Base-by-base conservation (phyloP, 2,329 filamentous ascomycete genomes). In the Alternaria arbusti region DNA sequence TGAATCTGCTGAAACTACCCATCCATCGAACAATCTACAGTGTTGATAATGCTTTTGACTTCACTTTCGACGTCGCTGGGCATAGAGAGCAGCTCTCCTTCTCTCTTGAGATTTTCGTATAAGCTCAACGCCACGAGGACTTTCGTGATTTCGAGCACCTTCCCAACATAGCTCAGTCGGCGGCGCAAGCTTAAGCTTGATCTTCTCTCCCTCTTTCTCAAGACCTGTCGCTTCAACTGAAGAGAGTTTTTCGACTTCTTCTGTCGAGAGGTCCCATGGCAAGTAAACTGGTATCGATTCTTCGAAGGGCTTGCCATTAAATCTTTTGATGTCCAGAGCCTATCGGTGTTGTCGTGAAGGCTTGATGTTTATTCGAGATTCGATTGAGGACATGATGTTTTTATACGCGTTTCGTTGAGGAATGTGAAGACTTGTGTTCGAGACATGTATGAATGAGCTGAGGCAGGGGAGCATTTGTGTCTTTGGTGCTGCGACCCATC, bases 161-260 rank as follows among this genome's bases (percentile, higher is more conserved):
- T 85, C 84, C 67, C 81, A 86, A 86, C 86, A 89, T 51, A 87
- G 63, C 45, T 84, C 75, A 32, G 82, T 74, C 61, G 88, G 66
- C 28, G 77, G 80, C 13, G 87, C 84, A 17, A 89, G 71, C 71
- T 86, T 87, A 62, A 89, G 70, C 7, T 84, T 88, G 59, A 89
- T 89, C 68, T 86, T 88, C 75, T 89, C 87, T 3, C 86, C 85
- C 55, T 87, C 80, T 4, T 86, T 80, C 36, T 84, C 79, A 64
- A 88, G 60, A 0, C 87, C 87, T 0, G 86, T 88, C 67, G 87
- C 73, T 57, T 83, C 85, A 6, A 85, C 86, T 81, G 78, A 40
- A 80, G 70, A 47, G 4, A 71, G 59, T 6, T 25, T 30, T 26
- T 46, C 5, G 22, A 72, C 70, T 12, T 71, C 59, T 1, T 83